Conservation (phyloP, 2,329 filamentous ascomycete species). For the Ophiostoma himal-ulmi region DNA sequence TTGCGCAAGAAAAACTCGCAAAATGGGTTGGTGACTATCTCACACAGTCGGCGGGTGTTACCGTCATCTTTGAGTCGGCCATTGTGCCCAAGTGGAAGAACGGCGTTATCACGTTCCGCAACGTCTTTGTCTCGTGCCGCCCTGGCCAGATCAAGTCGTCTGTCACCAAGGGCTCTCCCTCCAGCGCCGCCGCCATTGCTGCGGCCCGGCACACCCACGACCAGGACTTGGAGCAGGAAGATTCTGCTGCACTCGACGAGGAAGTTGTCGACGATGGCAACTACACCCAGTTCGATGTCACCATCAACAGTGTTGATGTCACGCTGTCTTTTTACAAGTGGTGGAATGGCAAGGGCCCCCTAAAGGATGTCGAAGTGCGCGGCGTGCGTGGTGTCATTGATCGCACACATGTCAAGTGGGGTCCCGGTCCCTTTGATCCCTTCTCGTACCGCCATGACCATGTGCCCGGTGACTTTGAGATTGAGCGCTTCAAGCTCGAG, state of each 20-base stretch:
- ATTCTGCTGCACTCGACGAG: slow-evolving; percentile 32
- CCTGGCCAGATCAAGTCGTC: slow-evolving; percentile 76
- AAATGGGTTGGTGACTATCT: slow-evolving; percentile 93
- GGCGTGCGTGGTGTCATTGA: slow-evolving; percentile 91
- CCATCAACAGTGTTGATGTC: slow-evolving; percentile 91
- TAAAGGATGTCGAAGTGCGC: slow-evolving; percentile 89
- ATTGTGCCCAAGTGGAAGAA: slow-evolving; percentile 95
- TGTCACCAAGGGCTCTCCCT: slow-evolving; percentile 87
- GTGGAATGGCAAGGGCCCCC: slow-evolving; percentile 92
- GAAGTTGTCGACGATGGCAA: slow-evolving; percentile 75
- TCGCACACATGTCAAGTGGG: slow-evolving; percentile 73
- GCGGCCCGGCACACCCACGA: slow-evolving; percentile 47
- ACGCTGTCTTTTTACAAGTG: slow-evolving; percentile 97
- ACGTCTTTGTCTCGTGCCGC: slow-evolving; percentile 88
- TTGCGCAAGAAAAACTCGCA: slow-evolving; percentile 93
- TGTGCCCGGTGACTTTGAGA: slow-evolving; percentile 88
- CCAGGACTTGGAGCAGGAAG: neutral
- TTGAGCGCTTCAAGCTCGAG: slow-evolving; percentile 93
- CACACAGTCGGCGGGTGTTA: slow-evolving; percentile 85
- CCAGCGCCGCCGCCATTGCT: slow-evolving; percentile 75
- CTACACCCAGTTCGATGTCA: slow-evolving; percentile 95
- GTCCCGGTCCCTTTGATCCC: slow-evolving; percentile 65
- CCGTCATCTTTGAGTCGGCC: slow-evolving; percentile 93
- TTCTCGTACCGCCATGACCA: slow-evolving; percentile 83
- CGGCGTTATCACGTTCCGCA: slow-evolving; percentile 92